These are phyloP conservation scores for Piper longum DNA, from an alignment of 164 flowering plant genomes.

Conservation along the genomic window DNA sequence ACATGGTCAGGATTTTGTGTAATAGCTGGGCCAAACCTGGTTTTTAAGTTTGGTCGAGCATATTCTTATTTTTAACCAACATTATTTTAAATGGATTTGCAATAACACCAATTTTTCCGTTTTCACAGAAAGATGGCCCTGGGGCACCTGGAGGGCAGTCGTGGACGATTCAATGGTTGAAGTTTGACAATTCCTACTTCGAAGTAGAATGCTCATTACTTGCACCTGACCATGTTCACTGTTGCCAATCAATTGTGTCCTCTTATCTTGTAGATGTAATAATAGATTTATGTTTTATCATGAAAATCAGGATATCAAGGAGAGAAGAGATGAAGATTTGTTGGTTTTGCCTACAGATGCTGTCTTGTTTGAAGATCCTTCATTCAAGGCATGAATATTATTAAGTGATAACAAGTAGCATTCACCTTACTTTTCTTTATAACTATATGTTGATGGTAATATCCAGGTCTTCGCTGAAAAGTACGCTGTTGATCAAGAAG, in stretches of 20 bases:
- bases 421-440: background rate
- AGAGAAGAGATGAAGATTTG: slow-evolving; percentile 70
- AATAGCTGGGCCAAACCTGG: no score
- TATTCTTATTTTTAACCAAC: background rate
- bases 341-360: slow-evolving; percentile 95
- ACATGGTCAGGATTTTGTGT: no score
- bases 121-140: slow-evolving; percentile 88
- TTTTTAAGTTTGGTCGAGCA: no score
- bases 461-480: slow-evolving; percentile 84
- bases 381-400: slow-evolving; percentile 51
- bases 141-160: slow-evolving; percentile 99
- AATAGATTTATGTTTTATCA: background rate
- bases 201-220: slow-evolving; percentile 29
- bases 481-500: slow-evolving; percentile 70
- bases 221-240: background rate
- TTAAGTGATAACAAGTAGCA: no score
- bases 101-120: slow-evolving; percentile 1
- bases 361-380: slow-evolving; percentile 86
- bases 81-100: background rate
- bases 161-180: slow-evolving; percentile 93
- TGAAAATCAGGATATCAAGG: slow-evolving; percentile 66
- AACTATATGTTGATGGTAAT: background rate
- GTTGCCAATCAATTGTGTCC: background rate
- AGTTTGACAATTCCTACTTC: slow-evolving; percentile 96
- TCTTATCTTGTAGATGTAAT: background rate